These are phyloP conservation scores for Magnaporthiopsis rhizophila DNA, from an alignment of 2,329 filamentous ascomycete genomes.

Conservation along the genomic window DNA sequence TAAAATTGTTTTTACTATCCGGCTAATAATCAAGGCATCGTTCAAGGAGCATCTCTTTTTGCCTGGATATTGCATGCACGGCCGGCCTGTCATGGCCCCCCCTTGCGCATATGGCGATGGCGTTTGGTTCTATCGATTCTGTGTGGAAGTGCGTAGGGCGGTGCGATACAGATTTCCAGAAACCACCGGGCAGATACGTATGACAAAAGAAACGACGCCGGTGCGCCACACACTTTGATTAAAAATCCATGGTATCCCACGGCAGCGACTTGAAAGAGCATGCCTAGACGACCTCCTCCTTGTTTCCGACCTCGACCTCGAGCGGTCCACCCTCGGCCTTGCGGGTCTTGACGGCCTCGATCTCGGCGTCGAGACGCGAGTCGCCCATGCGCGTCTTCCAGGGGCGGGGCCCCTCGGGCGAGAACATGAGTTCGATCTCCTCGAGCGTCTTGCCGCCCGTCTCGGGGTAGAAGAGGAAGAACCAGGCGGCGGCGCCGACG, in stretches of 20 bases:
- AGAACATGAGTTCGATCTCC: conserved; percentile 30
- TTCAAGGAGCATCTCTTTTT: too few relatives aligned
- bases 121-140: not conserved
- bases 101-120: not conserved
- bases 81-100: not conserved
- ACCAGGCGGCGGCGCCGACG: conserved; percentile 23
- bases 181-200: not conserved
- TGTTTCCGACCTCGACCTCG: conserved; percentile 4
- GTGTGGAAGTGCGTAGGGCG: too few relatives aligned
- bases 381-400: conserved; percentile 30
- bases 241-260: not conserved
- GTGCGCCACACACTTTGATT: not conserved
- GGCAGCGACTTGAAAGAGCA: too few relatives aligned
- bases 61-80: too few relatives aligned
- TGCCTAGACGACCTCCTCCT: not conserved
- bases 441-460: conserved; percentile 33
- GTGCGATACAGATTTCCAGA: too few relatives aligned
- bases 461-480: conserved; percentile 29
- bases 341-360: conserved; percentile 18
- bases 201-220: not conserved
- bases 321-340: conserved; percentile 8
- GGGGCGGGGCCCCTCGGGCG: conserved; percentile 21
- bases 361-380: conserved; percentile 19
- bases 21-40: not conserved
- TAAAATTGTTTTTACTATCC: not conserved